phyloP scores from a whole-genome alignment of 2,329 filamentous ascomycete genomes.

The Penicillium italicum region DNA sequence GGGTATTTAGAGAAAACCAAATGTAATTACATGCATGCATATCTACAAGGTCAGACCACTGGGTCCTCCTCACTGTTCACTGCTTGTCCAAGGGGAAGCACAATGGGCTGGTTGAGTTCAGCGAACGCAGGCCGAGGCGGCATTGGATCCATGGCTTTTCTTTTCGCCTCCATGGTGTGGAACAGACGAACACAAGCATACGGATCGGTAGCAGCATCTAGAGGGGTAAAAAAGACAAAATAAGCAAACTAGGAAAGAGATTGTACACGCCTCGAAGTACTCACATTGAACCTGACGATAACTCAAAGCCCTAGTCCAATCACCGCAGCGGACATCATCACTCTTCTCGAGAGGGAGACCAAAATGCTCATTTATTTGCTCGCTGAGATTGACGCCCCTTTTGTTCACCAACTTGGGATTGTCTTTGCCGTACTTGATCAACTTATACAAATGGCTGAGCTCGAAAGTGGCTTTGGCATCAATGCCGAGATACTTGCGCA shows the following conservation, averaged over 20 bases:
- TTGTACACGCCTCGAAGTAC: conserved; percentile 29
- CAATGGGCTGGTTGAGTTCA: conserved; percentile 64
- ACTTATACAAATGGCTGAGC: conserved; percentile 74
- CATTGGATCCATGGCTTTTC: conserved; percentile 62
- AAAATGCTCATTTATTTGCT: conserved; percentile 67
- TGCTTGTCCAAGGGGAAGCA: conserved; percentile 46
- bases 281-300: conserved; percentile 66
- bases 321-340: conserved; percentile 62
- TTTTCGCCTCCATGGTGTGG: conserved; percentile 64
- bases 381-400: conserved; percentile 61
- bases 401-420: conserved; percentile 61
- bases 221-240: background rate
- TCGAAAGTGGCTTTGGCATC: conserved; percentile 68
- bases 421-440: conserved; percentile 64
- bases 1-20: background rate
- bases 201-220: conserved; percentile 76
- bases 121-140: conserved; percentile 68
- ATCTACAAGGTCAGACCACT: background rate
- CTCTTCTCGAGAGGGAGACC: conserved; percentile 74
- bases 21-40: background rate
- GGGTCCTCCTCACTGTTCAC: conserved; percentile 8
- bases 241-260: conserved; percentile 15
- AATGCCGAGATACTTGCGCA: conserved; percentile 64
- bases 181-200: conserved; percentile 76
- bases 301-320: conserved; percentile 66